phyloP scores from a whole-genome alignment of 2,329 filamentous ascomycete genomes.

The Zarea fungicola region DNA sequence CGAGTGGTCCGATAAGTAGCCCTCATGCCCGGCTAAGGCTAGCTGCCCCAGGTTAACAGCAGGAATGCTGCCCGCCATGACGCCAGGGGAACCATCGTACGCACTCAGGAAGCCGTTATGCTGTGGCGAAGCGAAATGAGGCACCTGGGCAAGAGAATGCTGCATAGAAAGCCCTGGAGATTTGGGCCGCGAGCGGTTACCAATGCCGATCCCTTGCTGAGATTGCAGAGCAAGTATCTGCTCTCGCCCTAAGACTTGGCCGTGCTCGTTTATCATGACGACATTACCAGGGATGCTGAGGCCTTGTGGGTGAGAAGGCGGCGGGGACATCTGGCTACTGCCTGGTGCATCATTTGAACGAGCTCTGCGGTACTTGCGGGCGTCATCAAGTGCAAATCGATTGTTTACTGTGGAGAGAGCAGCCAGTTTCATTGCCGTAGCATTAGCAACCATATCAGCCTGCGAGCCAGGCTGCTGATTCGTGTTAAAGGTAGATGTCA shows the following conservation, averaged over 20 bases:
- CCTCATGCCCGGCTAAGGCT: slow-evolving; percentile 65
- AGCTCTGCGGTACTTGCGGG: slow-evolving; percentile 89
- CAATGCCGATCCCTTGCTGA: slow-evolving; percentile 56
- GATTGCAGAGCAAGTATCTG: slow-evolving; percentile 78
- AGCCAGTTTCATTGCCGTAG: slow-evolving; percentile 97
- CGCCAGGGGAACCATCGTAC: slow-evolving; percentile 70
- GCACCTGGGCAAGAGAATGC: slow-evolving; percentile 54
- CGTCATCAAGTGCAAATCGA: slow-evolving; percentile 92
- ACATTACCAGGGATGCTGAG: slow-evolving; percentile 67
- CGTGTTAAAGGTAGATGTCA: slow-evolving; percentile 77
- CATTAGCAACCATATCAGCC: slow-evolving; percentile 97
- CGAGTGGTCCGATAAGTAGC: slow-evolving; percentile 89
- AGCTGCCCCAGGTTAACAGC: slow-evolving; percentile 68
- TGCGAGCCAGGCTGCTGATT: slow-evolving; percentile 39
- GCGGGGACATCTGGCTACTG: slow-evolving; percentile 57
- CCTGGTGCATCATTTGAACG: slow-evolving; percentile 79
- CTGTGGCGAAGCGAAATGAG: slow-evolving; percentile 78
- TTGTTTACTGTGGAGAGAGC: slow-evolving; percentile 98
- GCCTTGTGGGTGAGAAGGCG: slow-evolving; percentile 40
- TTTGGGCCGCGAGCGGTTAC: slow-evolving; percentile 74
- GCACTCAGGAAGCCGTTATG: slow-evolving; percentile 92
- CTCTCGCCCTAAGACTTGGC: slow-evolving; percentile 79
- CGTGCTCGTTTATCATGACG: slow-evolving; percentile 92
- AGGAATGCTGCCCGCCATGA: slow-evolving; percentile 65
- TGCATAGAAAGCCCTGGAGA: slow-evolving; percentile 87